phyloP scores from a whole-genome alignment of 257 asterid species.

The Mentha longifolia region DNA sequence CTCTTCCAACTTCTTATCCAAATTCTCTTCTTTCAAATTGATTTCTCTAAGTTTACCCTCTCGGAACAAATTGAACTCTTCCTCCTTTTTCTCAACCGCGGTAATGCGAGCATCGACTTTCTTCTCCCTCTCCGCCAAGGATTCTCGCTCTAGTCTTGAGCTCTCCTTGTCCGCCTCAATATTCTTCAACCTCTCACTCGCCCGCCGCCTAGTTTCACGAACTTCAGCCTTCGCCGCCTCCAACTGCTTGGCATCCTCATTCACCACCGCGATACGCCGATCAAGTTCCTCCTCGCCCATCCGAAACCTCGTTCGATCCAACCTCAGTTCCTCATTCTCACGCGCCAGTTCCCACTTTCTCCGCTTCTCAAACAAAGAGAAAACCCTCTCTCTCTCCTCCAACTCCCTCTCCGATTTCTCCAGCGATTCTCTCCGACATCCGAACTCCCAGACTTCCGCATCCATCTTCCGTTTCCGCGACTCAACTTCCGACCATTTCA shows the following conservation, averaged over 20 bases:
- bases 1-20: constrained; percentile 25
- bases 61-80: constrained; percentile 13
- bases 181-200: constrained; percentile 24
- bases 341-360: constrained; percentile 28
- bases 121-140: constrained; percentile 37
- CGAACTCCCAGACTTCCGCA: constrained; percentile 26
- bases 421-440: constrained; percentile 17
- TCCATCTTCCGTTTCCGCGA: constrained; percentile 23
- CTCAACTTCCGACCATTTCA: neutral
- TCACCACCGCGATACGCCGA: neutral
- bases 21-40: constrained; percentile 26
- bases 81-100: constrained; percentile 37
- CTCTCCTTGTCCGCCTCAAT: constrained; percentile 23
- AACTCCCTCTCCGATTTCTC: constrained; percentile 21
- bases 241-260: constrained; percentile 26
- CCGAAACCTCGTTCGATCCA: constrained; percentile 22
- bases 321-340: constrained; percentile 27
- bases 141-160: constrained; percentile 12
- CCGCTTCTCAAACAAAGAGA: constrained; percentile 29
- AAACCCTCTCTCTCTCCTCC: constrained; percentile 30
- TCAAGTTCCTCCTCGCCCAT: constrained; percentile 26
- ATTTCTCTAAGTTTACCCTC: constrained; percentile 35
- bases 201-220: constrained; percentile 12
- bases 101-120: constrained; percentile 28
- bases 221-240: constrained; percentile 21